Evolutionary conservation across 768 basidiomycete species (phyloP).

Genomic region (Strobilomyces dryophilus): DNA sequence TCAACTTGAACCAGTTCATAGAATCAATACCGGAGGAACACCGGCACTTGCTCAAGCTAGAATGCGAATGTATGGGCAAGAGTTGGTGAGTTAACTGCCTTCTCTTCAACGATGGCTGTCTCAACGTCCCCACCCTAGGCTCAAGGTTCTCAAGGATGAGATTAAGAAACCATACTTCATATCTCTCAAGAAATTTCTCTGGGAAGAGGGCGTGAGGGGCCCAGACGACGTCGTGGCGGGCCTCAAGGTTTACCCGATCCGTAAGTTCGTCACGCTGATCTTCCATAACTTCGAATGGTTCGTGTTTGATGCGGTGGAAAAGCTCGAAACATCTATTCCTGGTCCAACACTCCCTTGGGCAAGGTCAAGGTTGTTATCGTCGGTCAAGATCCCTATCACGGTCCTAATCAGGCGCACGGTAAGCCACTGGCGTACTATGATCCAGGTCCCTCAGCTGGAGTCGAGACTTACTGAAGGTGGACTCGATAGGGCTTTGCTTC

Average conservation of each 20-base stretch:
- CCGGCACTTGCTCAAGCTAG: constrained; percentile 55
- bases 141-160: constrained; percentile 70
- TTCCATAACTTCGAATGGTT: constrained; percentile 1
- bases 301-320: constrained; percentile 15
- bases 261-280: constrained; percentile 42
- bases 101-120: neutral
- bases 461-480: constrained; percentile 6
- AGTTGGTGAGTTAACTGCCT: constrained; percentile 47
- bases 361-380: constrained; percentile 74
- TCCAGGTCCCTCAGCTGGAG: constrained; percentile 1
- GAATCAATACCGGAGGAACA: constrained; percentile 56
- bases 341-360: constrained; percentile 85
- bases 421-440: constrained; percentile 17
- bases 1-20: constrained; percentile 52
- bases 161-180: constrained; percentile 77
- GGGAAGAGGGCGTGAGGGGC: constrained; percentile 57
- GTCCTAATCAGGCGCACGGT: constrained; percentile 82
- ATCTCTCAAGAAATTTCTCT: constrained; percentile 63
- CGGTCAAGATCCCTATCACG: constrained; percentile 70
- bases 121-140: constrained; percentile 40
- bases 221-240: constrained; percentile 41
- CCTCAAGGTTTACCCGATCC: constrained; percentile 71
- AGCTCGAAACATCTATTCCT: constrained; percentile 87
- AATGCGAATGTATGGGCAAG: constrained; percentile 69
- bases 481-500: constrained; percentile 71